A percentile compares a stretch with the other conserved stretches of the same genome.
These are phyloP conservation scores for Saccharomyces uvarum DNA, from an alignment of 1,139 yeast genomes.

Conservation along the genomic window DNA sequence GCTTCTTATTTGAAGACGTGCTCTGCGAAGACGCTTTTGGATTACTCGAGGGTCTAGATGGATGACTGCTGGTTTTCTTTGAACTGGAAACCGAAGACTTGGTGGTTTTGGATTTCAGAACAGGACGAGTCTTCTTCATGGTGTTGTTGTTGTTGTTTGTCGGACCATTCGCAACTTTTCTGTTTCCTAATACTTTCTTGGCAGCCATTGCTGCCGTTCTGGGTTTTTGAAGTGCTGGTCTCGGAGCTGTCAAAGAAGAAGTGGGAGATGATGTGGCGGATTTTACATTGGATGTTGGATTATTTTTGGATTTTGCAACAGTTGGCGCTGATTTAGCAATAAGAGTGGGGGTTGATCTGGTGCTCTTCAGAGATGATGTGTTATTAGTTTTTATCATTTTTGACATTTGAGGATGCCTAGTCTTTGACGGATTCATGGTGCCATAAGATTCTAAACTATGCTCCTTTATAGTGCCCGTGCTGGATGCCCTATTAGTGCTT, in stretches of 20 bases:
- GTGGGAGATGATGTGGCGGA: not conserved
- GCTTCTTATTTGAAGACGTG: not conserved
- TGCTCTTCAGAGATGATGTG: not conserved
- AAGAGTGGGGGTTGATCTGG: not conserved
- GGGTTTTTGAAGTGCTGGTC: conserved; percentile 7
- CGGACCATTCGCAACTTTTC: not conserved
- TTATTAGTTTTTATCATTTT: not conserved
- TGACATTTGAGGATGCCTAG: not conserved
- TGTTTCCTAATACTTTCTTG: not conserved
- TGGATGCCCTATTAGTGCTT: not conserved
- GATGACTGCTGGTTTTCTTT: not conserved
- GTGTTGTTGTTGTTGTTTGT: not conserved
- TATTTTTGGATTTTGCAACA: conserved; percentile 3
- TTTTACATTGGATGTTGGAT: conserved; percentile 4
- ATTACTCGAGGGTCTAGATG: not conserved
- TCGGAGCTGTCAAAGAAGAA: conserved; percentile 5
- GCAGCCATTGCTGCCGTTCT: conserved; percentile 2
- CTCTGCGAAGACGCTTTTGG: not conserved
- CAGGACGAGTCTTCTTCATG: not conserved
- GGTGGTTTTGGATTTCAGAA: not conserved
- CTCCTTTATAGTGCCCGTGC: conserved; percentile 1
- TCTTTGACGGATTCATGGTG: not conserved
- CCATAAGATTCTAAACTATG: not conserved
- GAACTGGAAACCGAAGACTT: not conserved
- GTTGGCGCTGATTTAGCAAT: conserved; percentile 10